Percentiles rank a stretch among this genome's conserved stretches.
Conservation (phyloP, 2,329 filamentous ascomycete species). For the Pseudogymnoascus verrucosus region DNA sequence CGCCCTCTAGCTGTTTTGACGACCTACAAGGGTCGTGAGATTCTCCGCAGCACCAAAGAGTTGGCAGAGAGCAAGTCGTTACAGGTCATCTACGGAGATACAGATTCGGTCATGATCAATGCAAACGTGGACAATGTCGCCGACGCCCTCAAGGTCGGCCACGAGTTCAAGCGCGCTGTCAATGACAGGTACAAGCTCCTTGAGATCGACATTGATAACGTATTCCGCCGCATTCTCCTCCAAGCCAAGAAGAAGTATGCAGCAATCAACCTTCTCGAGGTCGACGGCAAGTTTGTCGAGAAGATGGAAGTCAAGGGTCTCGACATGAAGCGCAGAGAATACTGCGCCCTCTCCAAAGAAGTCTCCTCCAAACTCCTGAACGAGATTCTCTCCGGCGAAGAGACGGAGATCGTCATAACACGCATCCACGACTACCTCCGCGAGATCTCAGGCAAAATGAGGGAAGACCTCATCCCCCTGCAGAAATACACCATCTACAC, state of each 20-base stretch:
- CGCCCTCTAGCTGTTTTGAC: constrained; percentile 91
- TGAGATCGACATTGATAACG: constrained; percentile 97
- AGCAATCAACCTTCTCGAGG: constrained; percentile 84
- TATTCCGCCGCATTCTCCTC: constrained; percentile 85
- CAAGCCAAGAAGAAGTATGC: constrained; percentile 99
- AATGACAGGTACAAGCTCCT: constrained; percentile 88
- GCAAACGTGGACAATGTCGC: constrained; percentile 91
- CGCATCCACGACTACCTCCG: constrained; percentile 91
- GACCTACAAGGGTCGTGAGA: constrained; percentile 95
- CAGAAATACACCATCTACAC: constrained; percentile 97
- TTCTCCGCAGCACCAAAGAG: constrained; percentile 90
- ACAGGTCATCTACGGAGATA: constrained; percentile 97
- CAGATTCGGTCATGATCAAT: constrained; percentile 99
- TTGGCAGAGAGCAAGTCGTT: constrained; percentile 85
- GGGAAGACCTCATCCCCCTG: constrained; percentile 62
- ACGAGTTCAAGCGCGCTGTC: constrained; percentile 90
- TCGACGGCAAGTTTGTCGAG: constrained; percentile 82
- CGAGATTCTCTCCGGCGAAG: constrained; percentile 88
- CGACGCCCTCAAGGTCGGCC: constrained; percentile 82
- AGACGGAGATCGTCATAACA: constrained; percentile 77
- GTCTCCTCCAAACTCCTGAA: constrained; percentile 85
- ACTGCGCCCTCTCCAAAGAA: constrained; percentile 91
- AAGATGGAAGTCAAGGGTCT: constrained; percentile 97
- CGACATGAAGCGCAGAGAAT: constrained; percentile 96
- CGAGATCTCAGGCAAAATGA: constrained; percentile 79